Conservation (phyloP, 2,329 filamentous ascomycete species). For the Furcasterigmium furcatum region DNA sequence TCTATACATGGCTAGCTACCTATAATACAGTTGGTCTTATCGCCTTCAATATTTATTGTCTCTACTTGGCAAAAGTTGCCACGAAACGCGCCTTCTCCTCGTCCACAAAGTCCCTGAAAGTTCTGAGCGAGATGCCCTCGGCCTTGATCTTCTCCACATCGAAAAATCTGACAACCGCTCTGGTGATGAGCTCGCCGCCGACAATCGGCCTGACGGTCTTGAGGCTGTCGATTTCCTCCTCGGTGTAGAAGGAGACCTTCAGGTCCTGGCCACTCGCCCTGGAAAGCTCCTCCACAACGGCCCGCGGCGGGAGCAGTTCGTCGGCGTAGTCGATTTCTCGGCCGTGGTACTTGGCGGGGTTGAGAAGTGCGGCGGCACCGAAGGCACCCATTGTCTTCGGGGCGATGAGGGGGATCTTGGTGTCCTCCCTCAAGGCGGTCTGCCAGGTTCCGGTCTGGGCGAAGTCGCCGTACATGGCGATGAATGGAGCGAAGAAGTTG, state of each 20-base stretch:
- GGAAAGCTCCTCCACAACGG: conserved; percentile 32
- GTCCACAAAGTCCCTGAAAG: conserved; percentile 36
- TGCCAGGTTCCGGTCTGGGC: conserved; percentile 31
- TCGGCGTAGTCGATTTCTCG: conserved; percentile 36
- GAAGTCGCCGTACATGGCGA: conserved; percentile 34
- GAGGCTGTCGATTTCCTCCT: conserved; percentile 33
- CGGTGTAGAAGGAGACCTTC: conserved; percentile 30
- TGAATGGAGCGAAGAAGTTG: conserved; percentile 42
- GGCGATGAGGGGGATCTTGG: conserved; percentile 38
- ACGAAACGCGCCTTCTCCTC: conserved; percentile 30
- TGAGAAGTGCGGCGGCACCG: conserved; percentile 35
- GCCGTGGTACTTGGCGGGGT: conserved; percentile 34
- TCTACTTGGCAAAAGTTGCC: not conserved
- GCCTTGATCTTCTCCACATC: conserved; percentile 28
- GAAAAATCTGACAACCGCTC: conserved; percentile 28
- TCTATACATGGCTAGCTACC: too few relatives aligned
- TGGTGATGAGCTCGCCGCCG: conserved; percentile 28
- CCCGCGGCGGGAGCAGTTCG: conserved; percentile 30
- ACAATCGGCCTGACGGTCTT: conserved; percentile 32
- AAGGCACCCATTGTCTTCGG: conserved; percentile 44
- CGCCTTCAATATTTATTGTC: too few relatives aligned
- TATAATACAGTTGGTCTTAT: too few relatives aligned
- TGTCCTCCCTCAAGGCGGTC: conserved; percentile 29
- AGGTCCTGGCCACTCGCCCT: conserved; percentile 29
- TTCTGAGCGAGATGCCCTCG: conserved; percentile 36